Evolutionary conservation across 768 basidiomycete genomes (phyloP), one percentile per base, ranked within the genome.

Genomic region (Lentinula sp.): DNA sequence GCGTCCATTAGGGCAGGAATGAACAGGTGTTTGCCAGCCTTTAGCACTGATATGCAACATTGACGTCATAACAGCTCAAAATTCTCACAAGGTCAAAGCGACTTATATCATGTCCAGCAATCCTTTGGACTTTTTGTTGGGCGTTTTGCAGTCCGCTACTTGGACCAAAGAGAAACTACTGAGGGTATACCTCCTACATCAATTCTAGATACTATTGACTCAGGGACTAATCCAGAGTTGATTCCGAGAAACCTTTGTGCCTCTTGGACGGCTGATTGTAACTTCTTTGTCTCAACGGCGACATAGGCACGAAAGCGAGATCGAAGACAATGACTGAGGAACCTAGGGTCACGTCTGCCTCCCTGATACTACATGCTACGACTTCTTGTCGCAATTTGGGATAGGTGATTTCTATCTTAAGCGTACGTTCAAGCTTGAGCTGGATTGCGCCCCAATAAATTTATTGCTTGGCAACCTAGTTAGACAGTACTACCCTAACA

Each of bases 1-100:
- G 75, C 66, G 35, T 82, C 82, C 86, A 87, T 87, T 65, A 18
- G 63, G 50, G 45, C 37, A 18, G 23, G 18, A 32, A 35, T 16
- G 28, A 58, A 32, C 28, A 28, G 28, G 28, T 28, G 28, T 28
- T 28, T 28, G 28, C 28, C 28, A 28, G 28, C 28, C 28, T 28
- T 28, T 28, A 28, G 28, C 28, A 28, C 28, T 28, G 28, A 28
- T 28, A 28, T 28, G 28, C 3, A 39, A 16, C 9, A n/a, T 16
- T 23, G 39, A 28, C 40, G 18, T 42, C 55, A 43, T 40, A 1
- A 28, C 39, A 11, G 1, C 16, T 32, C 11, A 40, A 5, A 21
- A 9, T 51, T 51, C 50, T 45, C 55, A 56, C 40, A 9, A 32
- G 21, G 37, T 28, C 42, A 56, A 51, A 51, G 50, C 50, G 50